A percentile compares a stretch with the other conserved stretches of the same genome.
phyloP scores from a whole-genome alignment of 345 rosid genomes.

The Eucalyptus lansdowneana region DNA sequence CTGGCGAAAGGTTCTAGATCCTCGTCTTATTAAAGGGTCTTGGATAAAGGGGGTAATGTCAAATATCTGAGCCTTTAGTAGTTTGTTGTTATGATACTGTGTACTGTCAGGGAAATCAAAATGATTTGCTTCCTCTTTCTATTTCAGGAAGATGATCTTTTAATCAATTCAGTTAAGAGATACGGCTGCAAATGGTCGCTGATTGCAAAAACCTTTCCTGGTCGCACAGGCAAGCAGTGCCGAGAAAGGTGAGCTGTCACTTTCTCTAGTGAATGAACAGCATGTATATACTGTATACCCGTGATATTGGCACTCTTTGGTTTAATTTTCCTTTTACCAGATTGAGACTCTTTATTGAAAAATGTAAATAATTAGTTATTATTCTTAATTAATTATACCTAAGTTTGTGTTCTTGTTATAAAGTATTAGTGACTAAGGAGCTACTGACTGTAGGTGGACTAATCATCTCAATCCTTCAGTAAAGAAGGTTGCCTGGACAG shows the following conservation, averaged over 20 bases:
- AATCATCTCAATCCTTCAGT: constrained; percentile 48
- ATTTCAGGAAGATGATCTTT: constrained; percentile 35
- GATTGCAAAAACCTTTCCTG: constrained; percentile 31
- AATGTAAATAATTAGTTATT: background rate
- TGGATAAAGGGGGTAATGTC: constrained; percentile 35
- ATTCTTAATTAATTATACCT: background rate
- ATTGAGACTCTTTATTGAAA: background rate
- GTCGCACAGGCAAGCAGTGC: constrained; percentile 50
- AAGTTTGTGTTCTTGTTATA: background rate
- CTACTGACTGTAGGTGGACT: constrained; percentile 22
- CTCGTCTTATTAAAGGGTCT: constrained; percentile 31
- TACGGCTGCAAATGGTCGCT: constrained; percentile 31
- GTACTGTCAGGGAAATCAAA: background rate
- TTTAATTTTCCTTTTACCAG: background rate
- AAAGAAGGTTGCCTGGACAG: constrained; percentile 37
- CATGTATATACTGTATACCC: background rate
- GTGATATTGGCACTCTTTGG: background rate
- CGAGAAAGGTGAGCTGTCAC: constrained; percentile 27
- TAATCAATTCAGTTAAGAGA: constrained; percentile 9
- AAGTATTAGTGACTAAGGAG: background rate
- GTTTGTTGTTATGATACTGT: background rate
- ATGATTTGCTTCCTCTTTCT: background rate
- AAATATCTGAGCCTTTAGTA: background rate
- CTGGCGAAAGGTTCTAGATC: constrained; percentile 49
- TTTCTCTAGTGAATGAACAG: background rate